Conservation (phyloP, 2,329 filamentous ascomycete genomes). For the Trichoderma aggressivum region DNA sequence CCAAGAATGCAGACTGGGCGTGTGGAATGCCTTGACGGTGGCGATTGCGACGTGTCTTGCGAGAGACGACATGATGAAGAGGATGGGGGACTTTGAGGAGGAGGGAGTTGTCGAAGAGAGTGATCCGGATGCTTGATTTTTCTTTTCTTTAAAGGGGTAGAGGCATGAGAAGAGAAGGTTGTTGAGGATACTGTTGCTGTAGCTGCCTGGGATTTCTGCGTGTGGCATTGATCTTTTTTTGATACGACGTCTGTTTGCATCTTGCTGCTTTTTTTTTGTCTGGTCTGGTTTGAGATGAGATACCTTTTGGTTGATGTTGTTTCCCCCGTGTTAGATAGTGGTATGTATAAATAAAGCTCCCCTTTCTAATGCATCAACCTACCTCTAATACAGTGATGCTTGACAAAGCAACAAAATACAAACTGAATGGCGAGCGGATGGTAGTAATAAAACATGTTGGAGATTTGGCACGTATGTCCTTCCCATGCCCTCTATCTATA, state of each 20-base stretch:
- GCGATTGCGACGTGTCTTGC: conserved; percentile 40
- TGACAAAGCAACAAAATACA: neutral
- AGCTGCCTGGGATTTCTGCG: neutral
- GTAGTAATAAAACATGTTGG: conserved; percentile 24
- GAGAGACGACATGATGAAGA: conserved; percentile 37
- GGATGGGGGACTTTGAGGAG: conserved; percentile 36
- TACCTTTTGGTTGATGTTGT: neutral
- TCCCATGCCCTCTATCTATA: conserved; percentile 27
- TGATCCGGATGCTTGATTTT: conserved; percentile 37
- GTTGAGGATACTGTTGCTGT: neutral
- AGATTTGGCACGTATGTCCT: conserved; percentile 24
- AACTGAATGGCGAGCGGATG: neutral
- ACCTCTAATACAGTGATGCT: neutral
- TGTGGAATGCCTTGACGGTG: conserved; percentile 45
- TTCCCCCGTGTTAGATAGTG: neutral
- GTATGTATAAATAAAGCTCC: neutral
- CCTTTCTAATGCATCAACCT: neutral
- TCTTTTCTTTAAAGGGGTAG: neutral
- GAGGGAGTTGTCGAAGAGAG: conserved; percentile 30
- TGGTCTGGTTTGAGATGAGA: neutral
- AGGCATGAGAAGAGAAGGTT: neutral
- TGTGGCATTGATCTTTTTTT: neutral
- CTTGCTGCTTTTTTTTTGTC: neutral
- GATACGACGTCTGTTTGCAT: neutral
- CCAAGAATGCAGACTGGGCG: conserved; percentile 37